A percentile compares a stretch with the other conserved stretches of the same genome.
phyloP scores from a whole-genome alignment of 345 rosid species.

The Melaleuca quinquenervia region DNA sequence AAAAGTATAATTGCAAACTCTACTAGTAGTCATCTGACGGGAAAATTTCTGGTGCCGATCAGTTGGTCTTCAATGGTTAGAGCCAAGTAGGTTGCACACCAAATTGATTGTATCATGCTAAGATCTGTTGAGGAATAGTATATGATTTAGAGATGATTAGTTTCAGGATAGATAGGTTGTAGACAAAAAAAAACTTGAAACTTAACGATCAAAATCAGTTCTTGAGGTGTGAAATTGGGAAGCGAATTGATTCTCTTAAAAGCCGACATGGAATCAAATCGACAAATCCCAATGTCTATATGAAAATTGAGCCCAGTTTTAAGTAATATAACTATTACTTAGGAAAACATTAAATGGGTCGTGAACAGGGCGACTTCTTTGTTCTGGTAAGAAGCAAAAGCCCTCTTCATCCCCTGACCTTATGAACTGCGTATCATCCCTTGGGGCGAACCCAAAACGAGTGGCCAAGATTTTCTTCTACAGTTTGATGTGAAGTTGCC shows the following conservation, averaged over 20 bases:
- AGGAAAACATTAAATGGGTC: not conserved
- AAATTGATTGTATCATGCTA: not conserved
- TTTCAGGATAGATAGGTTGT: fast-evolving
- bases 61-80: fast-evolving
- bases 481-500: not conserved
- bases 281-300: fast-evolving
- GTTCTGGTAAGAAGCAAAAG: not conserved
- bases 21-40: not conserved
- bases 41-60: not conserved
- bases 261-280: fast-evolving
- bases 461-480: not conserved
- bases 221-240: fast-evolving
- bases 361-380: not conserved
- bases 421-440: not conserved
- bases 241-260: fast-evolving
- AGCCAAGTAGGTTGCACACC: not conserved
- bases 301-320: not conserved
- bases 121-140: not conserved
- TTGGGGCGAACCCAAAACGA: not conserved
- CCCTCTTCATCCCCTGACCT: not conserved
- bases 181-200: not conserved
- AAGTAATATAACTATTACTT: not conserved
- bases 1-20: not conserved
- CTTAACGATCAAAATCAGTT: fast-evolving
- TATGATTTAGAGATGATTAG: not conserved